Conservation (phyloP, 2,329 filamentous ascomycete genomes). For the Penicillium sclerotiorum region DNA sequence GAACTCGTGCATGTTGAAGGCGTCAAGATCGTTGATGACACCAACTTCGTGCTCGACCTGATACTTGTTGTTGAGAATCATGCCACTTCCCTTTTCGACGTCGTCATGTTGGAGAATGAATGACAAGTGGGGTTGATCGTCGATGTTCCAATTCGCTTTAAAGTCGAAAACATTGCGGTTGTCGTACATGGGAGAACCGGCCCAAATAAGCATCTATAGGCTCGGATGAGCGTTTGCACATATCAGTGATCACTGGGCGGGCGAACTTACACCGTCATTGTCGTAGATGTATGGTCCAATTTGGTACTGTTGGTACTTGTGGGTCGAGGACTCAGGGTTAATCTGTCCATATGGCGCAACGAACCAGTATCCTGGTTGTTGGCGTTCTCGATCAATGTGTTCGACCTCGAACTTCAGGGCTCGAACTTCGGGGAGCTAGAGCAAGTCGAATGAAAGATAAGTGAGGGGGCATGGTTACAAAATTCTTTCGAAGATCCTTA, state of each 20-base stretch:
- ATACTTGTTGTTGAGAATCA: constrained; percentile 52
- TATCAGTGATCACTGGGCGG: background rate
- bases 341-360: constrained; percentile 45
- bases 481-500: no score
- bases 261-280: constrained; percentile 41
- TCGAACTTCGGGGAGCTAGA: constrained; percentile 23
- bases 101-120: constrained; percentile 43
- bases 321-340: constrained; percentile 21
- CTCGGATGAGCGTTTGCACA: background rate
- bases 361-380: constrained; percentile 51
- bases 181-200: constrained; percentile 45
- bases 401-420: constrained; percentile 26
- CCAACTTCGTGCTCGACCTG: constrained; percentile 44
- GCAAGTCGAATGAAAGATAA: background rate
- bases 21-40: constrained; percentile 19
- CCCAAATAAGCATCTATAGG: constrained; percentile 47
- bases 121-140: constrained; percentile 47
- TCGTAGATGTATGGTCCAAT: constrained; percentile 53
- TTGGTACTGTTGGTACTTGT: constrained; percentile 40
- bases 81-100: constrained; percentile 46
- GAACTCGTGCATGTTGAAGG: constrained; percentile 42
- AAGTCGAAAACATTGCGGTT: constrained; percentile 50
- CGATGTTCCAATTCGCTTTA: constrained; percentile 45
- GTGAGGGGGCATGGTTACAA: no score
- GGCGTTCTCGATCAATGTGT: constrained; percentile 23